phyloP scores from a whole-genome alignment of 257 asterid genomes.

The Gardenia jasminoides region DNA sequence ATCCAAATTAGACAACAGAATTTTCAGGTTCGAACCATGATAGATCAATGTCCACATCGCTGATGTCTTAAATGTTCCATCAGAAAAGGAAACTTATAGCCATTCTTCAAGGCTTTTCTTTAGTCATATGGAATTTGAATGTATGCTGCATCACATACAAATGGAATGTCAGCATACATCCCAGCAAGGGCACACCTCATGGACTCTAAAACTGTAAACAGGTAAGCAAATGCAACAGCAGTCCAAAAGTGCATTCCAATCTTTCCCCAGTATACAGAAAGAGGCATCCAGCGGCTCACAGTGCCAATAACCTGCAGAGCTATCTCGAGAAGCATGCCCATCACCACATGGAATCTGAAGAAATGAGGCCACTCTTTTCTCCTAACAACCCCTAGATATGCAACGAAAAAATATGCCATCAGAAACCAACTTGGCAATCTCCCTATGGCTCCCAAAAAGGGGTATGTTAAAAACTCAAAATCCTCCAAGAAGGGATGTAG shows the following conservation, averaged over 20 bases:
- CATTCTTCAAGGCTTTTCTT: constrained; percentile 3
- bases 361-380: constrained; percentile 95
- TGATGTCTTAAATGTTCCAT: not conserved
- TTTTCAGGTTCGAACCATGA: not conserved
- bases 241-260: constrained; percentile 90
- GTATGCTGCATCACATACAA: constrained; percentile 89
- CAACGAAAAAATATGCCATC: constrained; percentile 80
- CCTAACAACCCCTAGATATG: constrained; percentile 85
- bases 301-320: constrained; percentile 79
- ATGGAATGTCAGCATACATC: constrained; percentile 85
- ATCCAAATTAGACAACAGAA: not conserved
- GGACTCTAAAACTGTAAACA: constrained; percentile 84
- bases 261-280: constrained; percentile 75
- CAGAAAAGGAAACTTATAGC: not conserved
- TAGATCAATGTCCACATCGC: not conserved
- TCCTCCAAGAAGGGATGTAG: constrained; percentile 74
- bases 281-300: constrained; percentile 87
- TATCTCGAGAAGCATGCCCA: constrained; percentile 91
- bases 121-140: constrained; percentile 85
- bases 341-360: constrained; percentile 85
- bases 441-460: constrained; percentile 62
- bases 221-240: constrained; percentile 56
- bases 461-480: constrained; percentile 64
- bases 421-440: constrained; percentile 83
- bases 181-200: constrained; percentile 80